These are phyloP conservation scores for Chlamydomonas urium DNA, from an alignment of 139 green algal genomes.

Conservation along the genomic window DNA sequence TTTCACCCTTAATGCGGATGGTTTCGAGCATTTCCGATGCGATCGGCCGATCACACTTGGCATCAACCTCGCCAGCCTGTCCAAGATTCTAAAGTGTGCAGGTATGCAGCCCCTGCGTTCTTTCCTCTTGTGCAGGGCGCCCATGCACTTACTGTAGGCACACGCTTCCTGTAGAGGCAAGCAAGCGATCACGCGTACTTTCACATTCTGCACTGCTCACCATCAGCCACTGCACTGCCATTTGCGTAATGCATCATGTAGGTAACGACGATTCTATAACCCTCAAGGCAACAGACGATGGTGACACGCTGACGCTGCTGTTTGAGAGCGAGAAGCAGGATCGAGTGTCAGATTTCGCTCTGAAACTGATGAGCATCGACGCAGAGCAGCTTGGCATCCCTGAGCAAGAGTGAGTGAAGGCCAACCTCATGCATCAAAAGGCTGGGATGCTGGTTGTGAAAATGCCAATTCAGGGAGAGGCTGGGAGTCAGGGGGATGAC, in stretches of 20 bases:
- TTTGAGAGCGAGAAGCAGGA: slow-evolving; percentile 77
- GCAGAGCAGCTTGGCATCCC: slow-evolving; percentile 93
- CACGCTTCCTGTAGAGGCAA: no score
- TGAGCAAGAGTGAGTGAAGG: slow-evolving; percentile 80
- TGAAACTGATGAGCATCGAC: slow-evolving; percentile 98
- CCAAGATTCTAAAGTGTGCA: slow-evolving; percentile 95
- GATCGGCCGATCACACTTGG: slow-evolving; percentile 69
- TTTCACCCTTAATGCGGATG: neutral
- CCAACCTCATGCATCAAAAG: no score
- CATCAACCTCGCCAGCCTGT: slow-evolving; percentile 89
- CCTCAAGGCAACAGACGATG: slow-evolving; percentile 86
- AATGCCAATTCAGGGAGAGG: no score
- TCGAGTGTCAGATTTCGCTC: slow-evolving; percentile 91
- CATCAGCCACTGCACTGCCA: no score
- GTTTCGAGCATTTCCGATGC: slow-evolving; percentile 94
- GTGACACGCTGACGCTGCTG: slow-evolving; percentile 90
- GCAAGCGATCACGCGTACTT: no score
- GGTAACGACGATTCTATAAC: slow-evolving; percentile 95
- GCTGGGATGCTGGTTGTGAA: no score
- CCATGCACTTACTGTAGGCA: no score
- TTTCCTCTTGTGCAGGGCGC: no score
- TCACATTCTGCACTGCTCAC: no score
- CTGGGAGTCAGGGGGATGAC: no score
- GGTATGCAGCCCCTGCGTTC: neutral
- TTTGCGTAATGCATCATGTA: no score